A percentile compares a stretch with the other conserved stretches of the same genome.
phyloP scores from a whole-genome alignment of 2,329 filamentous ascomycete genomes.

The Geosmithia morbida region DNA sequence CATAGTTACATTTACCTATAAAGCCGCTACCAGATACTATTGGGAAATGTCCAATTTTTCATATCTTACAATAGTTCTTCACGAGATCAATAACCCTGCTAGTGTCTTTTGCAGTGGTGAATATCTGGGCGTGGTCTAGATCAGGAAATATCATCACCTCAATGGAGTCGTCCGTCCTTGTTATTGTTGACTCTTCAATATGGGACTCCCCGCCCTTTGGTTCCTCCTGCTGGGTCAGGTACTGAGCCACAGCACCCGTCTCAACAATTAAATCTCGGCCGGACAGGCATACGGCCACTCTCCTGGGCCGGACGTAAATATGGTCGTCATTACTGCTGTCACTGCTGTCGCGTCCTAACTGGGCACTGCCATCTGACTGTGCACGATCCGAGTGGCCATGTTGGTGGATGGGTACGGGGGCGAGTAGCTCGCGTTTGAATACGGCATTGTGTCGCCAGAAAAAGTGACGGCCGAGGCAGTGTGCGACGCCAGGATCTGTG shows the following conservation, averaged over 20 bases:
- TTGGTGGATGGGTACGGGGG: slow-evolving; percentile 1
- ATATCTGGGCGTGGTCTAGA: slow-evolving; percentile 51
- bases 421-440: slow-evolving; percentile 50
- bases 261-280: slow-evolving; percentile 52
- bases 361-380: background rate
- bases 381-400: background rate
- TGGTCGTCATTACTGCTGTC: slow-evolving; percentile 2
- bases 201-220: background rate
- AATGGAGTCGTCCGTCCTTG: slow-evolving; percentile 14
- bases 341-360: background rate
- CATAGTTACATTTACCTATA: no score
- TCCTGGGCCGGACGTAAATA: slow-evolving; percentile 11
- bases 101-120: slow-evolving; percentile 22
- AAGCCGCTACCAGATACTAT: no score
- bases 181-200: no score
- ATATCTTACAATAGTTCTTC: slow-evolving; percentile 9
- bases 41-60: background rate
- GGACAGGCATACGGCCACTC: slow-evolving; percentile 42
- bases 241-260: slow-evolving; percentile 39
- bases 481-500: slow-evolving; percentile 51
- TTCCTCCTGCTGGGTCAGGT: slow-evolving; percentile 22
- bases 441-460: slow-evolving; percentile 59
- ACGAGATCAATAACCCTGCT: slow-evolving; percentile 15
- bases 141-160: slow-evolving; percentile 46
- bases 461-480: slow-evolving; percentile 50